Conservation (phyloP, 148 eudicot genomes). For the Rhododendron mucronatum region DNA sequence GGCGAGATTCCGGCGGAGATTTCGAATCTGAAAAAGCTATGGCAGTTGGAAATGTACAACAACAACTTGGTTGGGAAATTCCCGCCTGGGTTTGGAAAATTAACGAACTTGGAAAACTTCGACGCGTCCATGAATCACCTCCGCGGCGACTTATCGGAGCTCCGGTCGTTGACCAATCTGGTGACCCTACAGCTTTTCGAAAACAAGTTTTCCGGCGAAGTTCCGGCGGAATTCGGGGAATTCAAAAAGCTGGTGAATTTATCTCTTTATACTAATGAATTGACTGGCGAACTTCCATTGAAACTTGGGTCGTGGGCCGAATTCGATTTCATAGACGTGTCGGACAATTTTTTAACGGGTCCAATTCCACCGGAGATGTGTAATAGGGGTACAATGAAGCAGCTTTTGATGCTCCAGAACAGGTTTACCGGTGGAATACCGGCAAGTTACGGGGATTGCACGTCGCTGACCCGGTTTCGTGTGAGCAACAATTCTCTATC, state of each 20-base stretch:
- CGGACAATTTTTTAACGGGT: slow-evolving; percentile 68
- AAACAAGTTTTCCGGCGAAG: slow-evolving; percentile 52
- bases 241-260: slow-evolving; percentile 55
- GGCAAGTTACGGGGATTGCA: slow-evolving; percentile 52
- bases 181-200: slow-evolving; percentile 50
- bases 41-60: slow-evolving; percentile 59
- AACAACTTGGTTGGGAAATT: slow-evolving; percentile 57
- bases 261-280: slow-evolving; percentile 59
- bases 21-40: slow-evolving; percentile 49
- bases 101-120: slow-evolving; percentile 49
- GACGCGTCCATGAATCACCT: slow-evolving; percentile 63
- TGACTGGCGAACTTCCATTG: slow-evolving; percentile 63
- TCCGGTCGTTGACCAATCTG: slow-evolving; percentile 39
- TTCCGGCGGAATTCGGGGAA: slow-evolving; percentile 80
- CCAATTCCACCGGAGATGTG: slow-evolving; percentile 89
- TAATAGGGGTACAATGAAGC: slow-evolving; percentile 52
- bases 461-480: slow-evolving; percentile 60
- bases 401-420: slow-evolving; percentile 66
- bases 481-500: slow-evolving; percentile 70
- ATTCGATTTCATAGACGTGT: slow-evolving; percentile 70
- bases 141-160: slow-evolving; percentile 58
- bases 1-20: slow-evolving; percentile 66
- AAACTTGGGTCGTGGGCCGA: slow-evolving; percentile 79
- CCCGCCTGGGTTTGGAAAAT: slow-evolving; percentile 61
- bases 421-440: slow-evolving; percentile 72